Base-by-base conservation (phyloP, 257 asterid species). In the Rhazya stricta region DNA sequence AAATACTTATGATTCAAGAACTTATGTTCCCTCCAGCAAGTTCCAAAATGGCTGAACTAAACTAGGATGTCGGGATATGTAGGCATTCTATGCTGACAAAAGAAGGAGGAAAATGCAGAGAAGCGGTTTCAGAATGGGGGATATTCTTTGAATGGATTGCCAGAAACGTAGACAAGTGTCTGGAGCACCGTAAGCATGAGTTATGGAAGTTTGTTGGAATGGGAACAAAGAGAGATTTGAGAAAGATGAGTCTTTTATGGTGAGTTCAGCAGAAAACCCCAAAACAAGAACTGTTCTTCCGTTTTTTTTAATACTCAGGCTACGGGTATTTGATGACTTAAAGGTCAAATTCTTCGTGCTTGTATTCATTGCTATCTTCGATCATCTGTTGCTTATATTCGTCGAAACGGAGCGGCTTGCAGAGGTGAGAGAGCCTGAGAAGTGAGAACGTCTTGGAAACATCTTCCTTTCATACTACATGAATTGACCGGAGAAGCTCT, bases 121-220 rank as follows among this genome's bases (percentile, higher is more conserved):
- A 36, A 39, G 37, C 46, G 72, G 61, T 70, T 79, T 73, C n/a
- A n/a, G 43, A 62, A 34, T 32, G 27, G 29, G 79, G 79, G 73
- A 78, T 82, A 82, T 79, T 75, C 77, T 50, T 72, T 60, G 69
- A 45, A 54, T 48, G 79, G 63, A 75, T 25, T 57, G 30, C 32
- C 34, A 76, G 81, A 73, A 76, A 36, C 53, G 54, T 30, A 71
- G 76, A 79, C 79, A 75, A 62, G 77, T 75, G 68, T 79, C 58
- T 69, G 67, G 50, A 54, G 53, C 29, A 41, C 37, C 43, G 58
- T 75, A 70, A 79, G 70, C 77, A 34, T 50, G 66, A 67, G 32
- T 57, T 48, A 67, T 46, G 63, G 68, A 71, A 32, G 42, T 76
- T 21, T 41, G 76, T 32, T 32, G 45, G 73, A 50, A 72, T 50